Evolutionary conservation across 495 filamentous ascomycete genomes (phyloP), one percentile per base, ranked within the genome.

Genomic region (Aspergillus mulundensis): DNA sequence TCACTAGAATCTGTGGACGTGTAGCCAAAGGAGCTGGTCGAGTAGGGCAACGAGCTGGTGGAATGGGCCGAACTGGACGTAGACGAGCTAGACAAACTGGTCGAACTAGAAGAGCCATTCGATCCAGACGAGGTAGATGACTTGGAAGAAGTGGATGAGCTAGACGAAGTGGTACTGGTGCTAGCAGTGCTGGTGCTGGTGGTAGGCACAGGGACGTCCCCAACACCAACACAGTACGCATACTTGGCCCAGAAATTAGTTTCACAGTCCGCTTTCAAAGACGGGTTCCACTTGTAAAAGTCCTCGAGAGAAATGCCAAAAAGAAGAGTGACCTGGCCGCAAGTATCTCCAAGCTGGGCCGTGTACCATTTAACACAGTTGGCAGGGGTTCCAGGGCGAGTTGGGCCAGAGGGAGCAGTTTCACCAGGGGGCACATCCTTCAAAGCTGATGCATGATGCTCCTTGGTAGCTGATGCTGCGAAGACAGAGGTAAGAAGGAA

Each of bases 271-370:
- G 43, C 62, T 59, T 1, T 41, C 16, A 1, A 60, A 60, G 19
- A 66, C 64, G 66, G 62, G 56, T 69, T 69, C 58, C 61, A 66
- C 25, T 40, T 43, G 24, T 54, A 38, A 42, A 66, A 66, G 21
- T 70, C 56, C 4, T 56, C 25, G 1, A 56, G 23, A 7, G 48
- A 57, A 34, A 66, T 56, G 11, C 46, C 46, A 18, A 61, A 58
- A 2, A 25, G 15, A 7, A 43, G 39, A 3, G 50, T 28, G 30
- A 67, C 52, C 0, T 39, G 36, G 20, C 30, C 19, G 25, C 67
- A 70, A 8, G 39, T 59, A 48, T 70, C 63, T 12, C 60, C 61
- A 0, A 54, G 56, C 25, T 61, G 46, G 16, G 63, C 53, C 5
- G 53, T 58, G 39, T 68, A 64, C 58, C 57, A 70, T 21, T 60